Base-by-base conservation (phyloP, 805 yeast species). In the Candida vartiovaarae region DNA sequence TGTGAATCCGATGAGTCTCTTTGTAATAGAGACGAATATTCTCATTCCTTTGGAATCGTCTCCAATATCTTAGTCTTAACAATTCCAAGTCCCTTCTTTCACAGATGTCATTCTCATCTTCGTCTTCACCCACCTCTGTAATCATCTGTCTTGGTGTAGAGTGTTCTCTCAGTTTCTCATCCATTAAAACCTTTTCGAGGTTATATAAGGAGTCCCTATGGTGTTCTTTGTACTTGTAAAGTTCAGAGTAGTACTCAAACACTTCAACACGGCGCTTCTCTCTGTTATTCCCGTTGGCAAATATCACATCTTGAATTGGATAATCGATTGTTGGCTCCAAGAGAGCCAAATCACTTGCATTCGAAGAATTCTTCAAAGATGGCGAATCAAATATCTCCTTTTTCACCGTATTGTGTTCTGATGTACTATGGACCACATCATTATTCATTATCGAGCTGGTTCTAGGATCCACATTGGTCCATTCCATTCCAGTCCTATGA, bases 71-170 rank as follows among this genome's bases (percentile, higher is more conserved):
- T 20, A 60, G 46, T 28, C 63, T 48, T 8, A 58, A 38, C 6
- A 67, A 31, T 37, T 63, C 66, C 39, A 47, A 60, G 42, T 67
- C 71, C 38, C 65, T 51, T 33, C 41, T 42, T 39, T 68, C 72
- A 4, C 46, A 45, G 33, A 65, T 39, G 48, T 68, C 71, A 29
- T 53, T 53, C 23, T 52, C 56, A 24, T 41, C 49, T 31, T 34
- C 5, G 15, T 40, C 26, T 8, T 45, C 47, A 8, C 44, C 44
- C 24, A 36, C 25, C 3, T 43, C 23, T 3, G 44, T 45, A 3
- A 36, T 31, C 6, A 38, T 8, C 9, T 10, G 29, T 32, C 24
- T 31, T 23, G 40, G 40, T 29, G 11, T 10, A 6, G 10, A 24
- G 24, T 9, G 8, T 29, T 42, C 48, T 6, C 40, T 38, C 31